Base-by-base conservation (phyloP, 768 basidiomycete genomes). In the Cyclocybe cylindracea region DNA sequence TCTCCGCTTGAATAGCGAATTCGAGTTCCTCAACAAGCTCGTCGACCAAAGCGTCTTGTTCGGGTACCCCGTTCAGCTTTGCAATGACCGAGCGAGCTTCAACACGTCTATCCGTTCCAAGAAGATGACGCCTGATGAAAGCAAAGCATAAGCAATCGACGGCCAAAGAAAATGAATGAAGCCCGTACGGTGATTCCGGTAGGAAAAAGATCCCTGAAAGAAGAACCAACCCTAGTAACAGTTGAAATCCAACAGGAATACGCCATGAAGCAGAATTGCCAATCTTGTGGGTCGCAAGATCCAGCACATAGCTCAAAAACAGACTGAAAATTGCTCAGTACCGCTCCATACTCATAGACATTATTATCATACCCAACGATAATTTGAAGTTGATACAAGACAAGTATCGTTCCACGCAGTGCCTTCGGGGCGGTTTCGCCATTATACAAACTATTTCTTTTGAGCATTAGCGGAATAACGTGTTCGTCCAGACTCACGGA, bases 401-500 rank as follows among this genome's bases (percentile, higher is more conserved):
- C 87, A 29, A 92, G 70, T 8, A 82, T 66, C 14, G 85, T 80
- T 7, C 89, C 90, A 62, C 89, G 80, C 50, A 91, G 75, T 1
- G 81, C 77, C 61, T 89, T 89, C 0, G 89, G 89, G 0, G 88
- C 81, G 0, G 87, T 86, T 68, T 91, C 89, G 36, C 89, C 88
- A 56, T 87, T 89, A 65, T 90, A 91, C 6, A 91, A 58, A n/a
- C 76, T 63, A 70, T n/a, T 29, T 33, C 8, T 56, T 8, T 66
- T 65, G 59, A 51, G 2, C 11, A 29, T 3, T 6, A 11, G 13
- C 14, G 24, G n/a, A 41, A 34, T 18, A 10, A 47, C 29, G 13
- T n/a, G 8, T 35, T 2, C 6, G 7, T 10, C 19, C 37, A 18
- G 10, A 70, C 74, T 55, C 46, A 78, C 59, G 82, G 81, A 9